These are phyloP conservation scores for Rhododendron williamsianum DNA, from an alignment of 148 eudicot genomes.

Conservation along the genomic window DNA sequence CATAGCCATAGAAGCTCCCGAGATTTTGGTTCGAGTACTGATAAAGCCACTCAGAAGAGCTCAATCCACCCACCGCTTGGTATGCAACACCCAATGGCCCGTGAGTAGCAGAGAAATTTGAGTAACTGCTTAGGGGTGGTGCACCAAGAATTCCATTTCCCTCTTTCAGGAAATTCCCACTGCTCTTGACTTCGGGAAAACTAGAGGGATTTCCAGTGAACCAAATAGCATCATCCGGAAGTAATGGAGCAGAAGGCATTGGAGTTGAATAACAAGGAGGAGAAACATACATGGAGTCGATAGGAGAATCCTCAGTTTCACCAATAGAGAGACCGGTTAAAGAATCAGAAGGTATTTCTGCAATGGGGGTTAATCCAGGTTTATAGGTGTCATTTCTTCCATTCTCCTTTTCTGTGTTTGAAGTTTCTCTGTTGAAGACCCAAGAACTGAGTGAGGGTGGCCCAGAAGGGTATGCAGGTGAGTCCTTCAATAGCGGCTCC, in stretches of 20 bases:
- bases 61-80: constrained; percentile 33
- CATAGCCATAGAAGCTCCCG: constrained; percentile 27
- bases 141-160: constrained; percentile 36
- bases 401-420: constrained; percentile 31
- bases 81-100: constrained; percentile 21
- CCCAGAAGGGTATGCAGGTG: constrained; percentile 35
- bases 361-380: constrained; percentile 50
- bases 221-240: constrained; percentile 53
- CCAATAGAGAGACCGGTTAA: constrained; percentile 32
- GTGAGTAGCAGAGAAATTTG: constrained; percentile 16
- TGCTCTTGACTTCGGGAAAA: constrained; percentile 12
- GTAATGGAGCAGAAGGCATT: constrained; percentile 56
- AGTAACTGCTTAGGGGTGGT: constrained; percentile 22
- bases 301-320: constrained; percentile 13
- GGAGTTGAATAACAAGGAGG: constrained; percentile 41
- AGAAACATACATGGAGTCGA: neutral
- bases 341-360: constrained; percentile 40
- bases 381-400: constrained; percentile 20
- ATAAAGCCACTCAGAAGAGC: constrained; percentile 52
- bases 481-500: constrained; percentile 25
- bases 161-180: constrained; percentile 12
- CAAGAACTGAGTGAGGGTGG: constrained; percentile 92
- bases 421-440: constrained; percentile 53
- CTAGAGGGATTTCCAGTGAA: constrained; percentile 24
- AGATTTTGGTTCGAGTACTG: constrained; percentile 37